Base-by-base conservation (phyloP, 352 stramenopile species). In the Elongisporangium anandrum region DNA sequence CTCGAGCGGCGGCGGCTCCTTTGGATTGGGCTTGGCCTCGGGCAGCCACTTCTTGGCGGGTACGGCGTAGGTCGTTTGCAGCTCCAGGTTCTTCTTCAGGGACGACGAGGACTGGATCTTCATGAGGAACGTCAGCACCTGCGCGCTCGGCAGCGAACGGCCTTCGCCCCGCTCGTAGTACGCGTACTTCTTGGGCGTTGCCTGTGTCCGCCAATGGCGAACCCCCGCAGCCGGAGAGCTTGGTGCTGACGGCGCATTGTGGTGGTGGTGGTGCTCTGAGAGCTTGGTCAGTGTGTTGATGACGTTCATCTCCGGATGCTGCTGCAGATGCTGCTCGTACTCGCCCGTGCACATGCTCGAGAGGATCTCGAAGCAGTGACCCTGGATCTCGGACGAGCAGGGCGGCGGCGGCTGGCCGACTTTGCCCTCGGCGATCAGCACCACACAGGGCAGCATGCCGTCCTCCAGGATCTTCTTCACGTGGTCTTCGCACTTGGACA, bases 351-450 rank as follows among this genome's bases (percentile, higher is more conserved):
- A 90, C 4, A 91, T 45, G 38, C 88, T 88, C 12, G 84, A 88
- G 26, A 92, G 72, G 19, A 93, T 73, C 57, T 88, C 79, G 56
- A 93, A 93, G 64, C 78, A 91, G 47, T 73, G 69, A n/a, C 19
- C 61, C 0, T 80, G 60, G 10, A 89, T 63, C 34, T 83, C 72
- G 3, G 55, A 52, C 0, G 57, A 52, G 29, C 29, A 41, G 29
- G 29, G 29, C 29, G 29, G 9, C 29, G 29, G 29, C 9, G 29
- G 29, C 9, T 41, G 29, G 0, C 59, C 19, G 1, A 19, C 7
- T 48, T 70, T 72, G 1, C 58, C 53, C 7, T 90, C 81, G 24
- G 73, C 77, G 22, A 93, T 61, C 13, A 58, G 56, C 6, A 90
- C 70, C 10, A 90, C 65, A 20, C 70, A 77, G 1, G 78, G 61